These are phyloP conservation scores for Hortiboletus campestris DNA, from an alignment of 768 basidiomycete species.

Conservation along the genomic window DNA sequence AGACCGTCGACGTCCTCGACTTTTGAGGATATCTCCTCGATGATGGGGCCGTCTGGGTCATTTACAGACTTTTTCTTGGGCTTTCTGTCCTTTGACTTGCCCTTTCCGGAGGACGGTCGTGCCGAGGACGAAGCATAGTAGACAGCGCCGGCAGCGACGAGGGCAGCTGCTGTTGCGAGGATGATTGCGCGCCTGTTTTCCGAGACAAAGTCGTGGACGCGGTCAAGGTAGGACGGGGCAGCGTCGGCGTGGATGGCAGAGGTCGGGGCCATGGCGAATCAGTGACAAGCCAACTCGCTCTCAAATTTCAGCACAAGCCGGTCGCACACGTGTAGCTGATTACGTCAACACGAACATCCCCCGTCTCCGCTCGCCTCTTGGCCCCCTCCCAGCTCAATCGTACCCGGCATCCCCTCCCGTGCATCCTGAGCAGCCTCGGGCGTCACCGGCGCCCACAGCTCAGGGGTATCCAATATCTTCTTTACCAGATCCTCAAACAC, in stretches of 20 bases:
- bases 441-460: conserved; percentile 60
- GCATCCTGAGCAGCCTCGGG: conserved; percentile 12
- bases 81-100: conserved; percentile 46
- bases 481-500: conserved; percentile 76
- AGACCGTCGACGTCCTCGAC: conserved; percentile 35
- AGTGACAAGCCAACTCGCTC: not conserved
- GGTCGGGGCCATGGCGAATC: conserved; percentile 23
- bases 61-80: conserved; percentile 55
- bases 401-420: conserved; percentile 41
- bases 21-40: conserved; percentile 69
- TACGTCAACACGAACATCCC: conserved; percentile 37
- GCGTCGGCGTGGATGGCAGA: not conserved
- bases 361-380: conserved; percentile 13
- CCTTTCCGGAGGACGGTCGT: conserved; percentile 37
- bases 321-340: conserved; percentile 16
- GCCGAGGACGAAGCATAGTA: conserved; percentile 58
- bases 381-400: conserved; percentile 32
- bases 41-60: conserved; percentile 67
- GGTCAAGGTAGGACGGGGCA: conserved; percentile 47
- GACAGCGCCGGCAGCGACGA: conserved; percentile 67
- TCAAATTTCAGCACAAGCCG: conserved; percentile 7
- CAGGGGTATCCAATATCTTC: conserved; percentile 79
- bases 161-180: conserved; percentile 69
- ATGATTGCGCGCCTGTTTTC: conserved; percentile 79
- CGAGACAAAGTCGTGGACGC: conserved; percentile 63